These are phyloP conservation scores for Solanum chmielewskii DNA, from an alignment of 257 asterid species.

Conservation along the genomic window DNA sequence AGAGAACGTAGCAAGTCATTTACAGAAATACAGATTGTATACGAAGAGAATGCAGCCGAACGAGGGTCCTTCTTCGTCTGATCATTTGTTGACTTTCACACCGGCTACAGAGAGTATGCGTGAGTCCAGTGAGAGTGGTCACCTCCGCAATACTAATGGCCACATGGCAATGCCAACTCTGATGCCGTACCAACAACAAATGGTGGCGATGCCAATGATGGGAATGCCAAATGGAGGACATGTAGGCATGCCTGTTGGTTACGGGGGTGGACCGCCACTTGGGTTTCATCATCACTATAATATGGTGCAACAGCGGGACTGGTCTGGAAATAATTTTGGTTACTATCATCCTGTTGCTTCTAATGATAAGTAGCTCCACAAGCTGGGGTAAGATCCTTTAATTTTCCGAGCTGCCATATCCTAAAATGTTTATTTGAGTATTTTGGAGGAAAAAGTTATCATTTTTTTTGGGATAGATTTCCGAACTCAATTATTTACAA, in stretches of 20 bases:
- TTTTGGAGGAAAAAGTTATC: neutral
- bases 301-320: slow-evolving; percentile 60
- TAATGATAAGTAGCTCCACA: slow-evolving; percentile 31
- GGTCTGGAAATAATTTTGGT: slow-evolving; percentile 58
- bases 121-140: slow-evolving; percentile 39
- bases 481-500: slow-evolving; percentile 4
- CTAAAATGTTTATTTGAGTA: neutral
- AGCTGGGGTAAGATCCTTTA: slow-evolving; percentile 26
- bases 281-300: slow-evolving; percentile 39
- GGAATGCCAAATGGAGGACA: slow-evolving; percentile 32
- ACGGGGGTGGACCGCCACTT: neutral
- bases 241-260: neutral
- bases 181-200: slow-evolving; percentile 45
- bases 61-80: slow-evolving; percentile 65
- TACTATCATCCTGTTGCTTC: slow-evolving; percentile 41
- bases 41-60: slow-evolving; percentile 73
- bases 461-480: neutral
- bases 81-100: slow-evolving; percentile 65
- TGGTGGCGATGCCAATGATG: slow-evolving; percentile 49
- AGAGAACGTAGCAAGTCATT: slow-evolving; percentile 88
- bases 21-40: slow-evolving; percentile 79
- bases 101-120: slow-evolving; percentile 68
- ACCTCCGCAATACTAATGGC: slow-evolving; percentile 15
- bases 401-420: neutral
- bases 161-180: slow-evolving; percentile 29